Evolutionary conservation across 2,329 filamentous ascomycete genomes (phyloP).

Genomic region (Aspergillus melleus): DNA sequence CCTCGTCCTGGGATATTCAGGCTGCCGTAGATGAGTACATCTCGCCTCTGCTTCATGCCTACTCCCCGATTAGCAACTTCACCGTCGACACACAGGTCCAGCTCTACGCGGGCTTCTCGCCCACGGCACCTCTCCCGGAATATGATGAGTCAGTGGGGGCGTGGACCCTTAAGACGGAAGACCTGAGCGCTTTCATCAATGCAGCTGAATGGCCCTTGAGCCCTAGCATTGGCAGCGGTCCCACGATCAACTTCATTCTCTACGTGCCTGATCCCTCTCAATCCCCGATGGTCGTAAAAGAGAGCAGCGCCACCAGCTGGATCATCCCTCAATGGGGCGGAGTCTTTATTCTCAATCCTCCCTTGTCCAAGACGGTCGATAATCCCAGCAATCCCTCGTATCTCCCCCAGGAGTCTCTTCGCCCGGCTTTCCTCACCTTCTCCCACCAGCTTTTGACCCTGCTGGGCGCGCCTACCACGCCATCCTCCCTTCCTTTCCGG

Average conservation of each 20-base stretch:
- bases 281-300: constrained; percentile 60
- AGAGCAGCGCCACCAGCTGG: constrained; percentile 72
- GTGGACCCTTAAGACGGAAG: constrained; percentile 75
- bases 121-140: constrained; percentile 59
- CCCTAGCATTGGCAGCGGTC: constrained; percentile 87
- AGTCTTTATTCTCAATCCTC: constrained; percentile 66
- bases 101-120: constrained; percentile 74
- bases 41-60: constrained; percentile 73
- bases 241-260: constrained; percentile 93
- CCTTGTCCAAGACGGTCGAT: constrained; percentile 37
- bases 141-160: constrained; percentile 57
- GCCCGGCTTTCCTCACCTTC: constrained; percentile 82
- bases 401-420: constrained; percentile 66
- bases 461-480: constrained; percentile 77
- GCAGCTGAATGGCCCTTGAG: constrained; percentile 96
- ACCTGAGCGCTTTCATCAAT: constrained; percentile 93
- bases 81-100: constrained; percentile 96
- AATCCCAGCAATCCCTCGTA: constrained; percentile 43
- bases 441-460: constrained; percentile 86
- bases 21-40: constrained; percentile 78
- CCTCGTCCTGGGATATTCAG: constrained; percentile 91
- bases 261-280: constrained; percentile 75
- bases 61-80: constrained; percentile 87
- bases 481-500: constrained; percentile 75
- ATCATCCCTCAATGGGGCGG: constrained; percentile 95